phyloP scores from a whole-genome alignment of 306 rosid genomes.

The Abrus precatorius region DNA sequence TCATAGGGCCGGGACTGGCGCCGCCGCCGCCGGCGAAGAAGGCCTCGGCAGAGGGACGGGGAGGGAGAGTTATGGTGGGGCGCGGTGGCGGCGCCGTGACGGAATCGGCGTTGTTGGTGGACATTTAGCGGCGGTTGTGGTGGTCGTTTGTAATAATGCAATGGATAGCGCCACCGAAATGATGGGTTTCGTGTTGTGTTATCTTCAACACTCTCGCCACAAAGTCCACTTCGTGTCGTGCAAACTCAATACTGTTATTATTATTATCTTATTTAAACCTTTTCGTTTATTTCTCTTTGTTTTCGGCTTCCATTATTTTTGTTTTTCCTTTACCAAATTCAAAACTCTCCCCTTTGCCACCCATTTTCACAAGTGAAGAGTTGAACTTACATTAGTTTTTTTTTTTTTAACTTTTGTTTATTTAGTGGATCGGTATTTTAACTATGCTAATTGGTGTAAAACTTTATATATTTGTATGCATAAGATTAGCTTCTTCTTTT shows the following conservation, averaged over 20 bases:
- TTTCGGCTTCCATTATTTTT: too few relatives aligned
- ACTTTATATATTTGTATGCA: too few relatives aligned
- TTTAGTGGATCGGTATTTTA: too few relatives aligned
- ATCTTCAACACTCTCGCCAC: constrained; percentile 13
- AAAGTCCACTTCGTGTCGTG: constrained; percentile 29
- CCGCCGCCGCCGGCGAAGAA: constrained; percentile 73
- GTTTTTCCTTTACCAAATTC: too few relatives aligned
- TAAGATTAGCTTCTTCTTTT: too few relatives aligned
- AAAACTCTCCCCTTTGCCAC: too few relatives aligned
- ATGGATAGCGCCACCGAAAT: constrained; percentile 4
- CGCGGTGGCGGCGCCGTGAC: constrained; percentile 55
- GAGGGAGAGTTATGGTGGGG: constrained; percentile 86
- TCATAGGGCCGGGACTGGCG: constrained; percentile 95
- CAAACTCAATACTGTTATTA: neutral
- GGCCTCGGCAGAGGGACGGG: constrained; percentile 85
- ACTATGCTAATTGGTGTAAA: too few relatives aligned
- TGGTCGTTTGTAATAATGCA: neutral
- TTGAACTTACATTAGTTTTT: too few relatives aligned
- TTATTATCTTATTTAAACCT: neutral
- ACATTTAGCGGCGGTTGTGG: constrained; percentile 52
- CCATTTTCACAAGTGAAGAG: too few relatives aligned
- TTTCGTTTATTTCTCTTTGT: too few relatives aligned
- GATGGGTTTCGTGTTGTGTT: constrained; percentile 20
- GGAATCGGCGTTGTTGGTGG: constrained; percentile 61
- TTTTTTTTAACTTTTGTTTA: too few relatives aligned